These are phyloP conservation scores for Paecilomyces dactylethromorphus DNA, from an alignment of 2,329 filamentous ascomycete species.

Conservation along the genomic window DNA sequence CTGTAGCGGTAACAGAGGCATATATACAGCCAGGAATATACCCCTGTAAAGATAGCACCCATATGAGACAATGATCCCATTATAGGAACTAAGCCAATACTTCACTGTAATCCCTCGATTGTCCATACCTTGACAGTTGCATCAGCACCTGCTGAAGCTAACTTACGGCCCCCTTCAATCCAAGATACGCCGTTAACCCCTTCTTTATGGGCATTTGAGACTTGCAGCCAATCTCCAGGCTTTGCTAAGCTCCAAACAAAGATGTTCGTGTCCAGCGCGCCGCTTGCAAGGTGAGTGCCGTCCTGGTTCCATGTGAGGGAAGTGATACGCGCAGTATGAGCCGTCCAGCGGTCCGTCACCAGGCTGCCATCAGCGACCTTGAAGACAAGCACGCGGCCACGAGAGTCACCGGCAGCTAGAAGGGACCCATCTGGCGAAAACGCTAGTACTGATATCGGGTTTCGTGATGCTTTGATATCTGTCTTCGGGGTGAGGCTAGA, in stretches of 20 bases:
- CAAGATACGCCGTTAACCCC: conserved; percentile 85
- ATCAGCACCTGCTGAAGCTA: conserved; percentile 79
- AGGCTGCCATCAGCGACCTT: conserved; percentile 60
- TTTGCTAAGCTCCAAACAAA: conserved; percentile 83
- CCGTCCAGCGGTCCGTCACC: conserved; percentile 72
- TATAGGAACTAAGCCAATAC: not conserved
- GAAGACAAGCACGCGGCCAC: conserved; percentile 85
- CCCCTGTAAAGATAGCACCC: not conserved
- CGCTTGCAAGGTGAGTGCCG: conserved; percentile 73
- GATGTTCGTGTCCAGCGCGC: conserved; percentile 82
- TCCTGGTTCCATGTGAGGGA: conserved; percentile 70
- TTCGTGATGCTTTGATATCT: conserved; percentile 61
- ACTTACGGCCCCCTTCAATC: conserved; percentile 58
- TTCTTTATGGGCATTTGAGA: conserved; percentile 87
- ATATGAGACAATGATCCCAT: not conserved
- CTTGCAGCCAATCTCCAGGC: conserved; percentile 78
- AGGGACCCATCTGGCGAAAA: conserved; percentile 74
- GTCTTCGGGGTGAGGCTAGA: conserved; percentile 48
- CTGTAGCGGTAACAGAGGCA: not conserved
- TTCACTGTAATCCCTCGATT: conserved; percentile 41
- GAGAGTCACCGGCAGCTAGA: conserved; percentile 74
- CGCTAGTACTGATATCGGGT: conserved; percentile 69
- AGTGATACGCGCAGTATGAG: conserved; percentile 63
- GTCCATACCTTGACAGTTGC: conserved; percentile 87
- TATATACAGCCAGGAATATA: not conserved